phyloP scores from a whole-genome alignment of 306 rosid species.

The Echinosophora koreensis region DNA sequence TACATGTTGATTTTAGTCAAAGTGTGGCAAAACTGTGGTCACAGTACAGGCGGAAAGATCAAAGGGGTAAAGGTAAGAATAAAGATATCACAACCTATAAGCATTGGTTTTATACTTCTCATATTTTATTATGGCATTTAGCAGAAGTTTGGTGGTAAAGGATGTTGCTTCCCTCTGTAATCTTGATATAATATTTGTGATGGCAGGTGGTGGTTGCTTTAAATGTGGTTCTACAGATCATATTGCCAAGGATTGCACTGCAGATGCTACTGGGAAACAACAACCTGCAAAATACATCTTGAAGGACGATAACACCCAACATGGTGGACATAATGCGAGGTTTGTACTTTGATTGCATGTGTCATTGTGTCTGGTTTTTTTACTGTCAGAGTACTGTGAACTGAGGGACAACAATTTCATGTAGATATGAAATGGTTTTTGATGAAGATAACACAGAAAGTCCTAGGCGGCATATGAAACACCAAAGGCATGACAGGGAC shows the following conservation, averaged over 20 bases:
- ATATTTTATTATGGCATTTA: constrained; percentile 9
- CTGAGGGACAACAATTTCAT: constrained; percentile 33
- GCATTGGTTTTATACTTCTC: background rate
- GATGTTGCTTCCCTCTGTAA: constrained; percentile 11
- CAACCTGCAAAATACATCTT: constrained; percentile 65
- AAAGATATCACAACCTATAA: constrained; percentile 13
- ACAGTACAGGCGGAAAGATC: constrained; percentile 79
- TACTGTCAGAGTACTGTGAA: constrained; percentile 10
- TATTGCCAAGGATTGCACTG: constrained; percentile 88
- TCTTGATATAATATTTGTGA: constrained; percentile 28
- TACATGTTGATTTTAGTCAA: constrained; percentile 98
- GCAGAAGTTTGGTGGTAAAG: constrained; percentile 24
- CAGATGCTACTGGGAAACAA: constrained; percentile 51
- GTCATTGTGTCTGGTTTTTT: background rate
- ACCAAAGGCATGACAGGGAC: constrained; percentile 53
- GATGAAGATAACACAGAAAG: constrained; percentile 71
- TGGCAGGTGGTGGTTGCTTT: constrained; percentile 87
- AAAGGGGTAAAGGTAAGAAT: constrained; percentile 69
- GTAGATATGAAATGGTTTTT: constrained; percentile 92
- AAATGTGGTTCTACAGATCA: constrained; percentile 92
- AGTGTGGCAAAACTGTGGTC: constrained; percentile 93
- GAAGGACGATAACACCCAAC: constrained; percentile 78
- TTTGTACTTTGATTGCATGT: constrained; percentile 45
- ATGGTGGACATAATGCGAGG: constrained; percentile 78
- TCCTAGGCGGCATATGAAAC: constrained; percentile 59